These are phyloP conservation scores for Sophora flavescens DNA, from an alignment of 306 rosid genomes.

Conservation along the genomic window DNA sequence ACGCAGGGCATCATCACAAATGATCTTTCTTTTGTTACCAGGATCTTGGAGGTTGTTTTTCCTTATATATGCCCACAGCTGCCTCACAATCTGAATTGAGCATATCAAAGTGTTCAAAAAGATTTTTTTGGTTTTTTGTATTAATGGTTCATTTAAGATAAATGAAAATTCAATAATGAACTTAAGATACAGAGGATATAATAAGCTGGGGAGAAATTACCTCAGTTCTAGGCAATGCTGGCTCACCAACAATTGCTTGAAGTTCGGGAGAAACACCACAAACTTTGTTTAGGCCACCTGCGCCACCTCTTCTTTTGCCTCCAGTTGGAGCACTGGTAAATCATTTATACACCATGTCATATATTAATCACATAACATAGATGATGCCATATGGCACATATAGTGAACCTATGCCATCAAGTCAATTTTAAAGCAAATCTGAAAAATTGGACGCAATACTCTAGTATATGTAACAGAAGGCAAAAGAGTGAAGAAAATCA, in stretches of 20 bases:
- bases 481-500: slow-evolving; percentile 26
- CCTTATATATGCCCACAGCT: slow-evolving; percentile 95
- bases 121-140: not conserved
- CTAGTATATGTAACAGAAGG: not conserved
- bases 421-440: too few relatives aligned
- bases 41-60: slow-evolving; percentile 94
- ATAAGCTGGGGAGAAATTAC: slow-evolving; percentile 36
- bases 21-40: slow-evolving; percentile 86
- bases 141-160: not conserved
- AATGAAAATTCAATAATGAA: not conserved
- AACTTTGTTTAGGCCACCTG: slow-evolving; percentile 81
- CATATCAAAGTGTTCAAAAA: slow-evolving; percentile 8
- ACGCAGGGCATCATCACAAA: slow-evolving; percentile 86
- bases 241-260: slow-evolving; percentile 77
- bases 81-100: slow-evolving; percentile 77
- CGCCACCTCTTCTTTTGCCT: slow-evolving; percentile 76
- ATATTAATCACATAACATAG: slow-evolving; percentile 14
- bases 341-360: slow-evolving; percentile 32
- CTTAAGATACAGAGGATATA: not conserved
- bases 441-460: slow-evolving; percentile 18
- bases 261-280: slow-evolving; percentile 85
- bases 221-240: slow-evolving; percentile 85
- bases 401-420: not conserved
- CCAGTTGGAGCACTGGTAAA: slow-evolving; percentile 61
- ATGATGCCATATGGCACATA: not conserved